A percentile compares a stretch with the other conserved stretches of the same genome.
Evolutionary conservation across 352 stramenopile genomes (phyloP).

Genomic region (Pythium dissimile): DNA sequence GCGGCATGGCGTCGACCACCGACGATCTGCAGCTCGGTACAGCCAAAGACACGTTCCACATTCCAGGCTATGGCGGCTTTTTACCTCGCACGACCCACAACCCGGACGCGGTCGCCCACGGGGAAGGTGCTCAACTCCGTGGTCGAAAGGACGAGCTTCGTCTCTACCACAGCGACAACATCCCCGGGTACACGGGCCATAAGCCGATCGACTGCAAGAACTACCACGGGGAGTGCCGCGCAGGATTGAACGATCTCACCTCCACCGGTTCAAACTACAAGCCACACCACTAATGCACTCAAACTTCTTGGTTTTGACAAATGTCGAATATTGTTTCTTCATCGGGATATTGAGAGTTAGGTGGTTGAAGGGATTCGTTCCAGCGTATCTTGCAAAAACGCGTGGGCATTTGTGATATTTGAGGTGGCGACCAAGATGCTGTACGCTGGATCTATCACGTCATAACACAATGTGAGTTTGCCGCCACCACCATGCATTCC

Average conservation of each 20-base stretch:
- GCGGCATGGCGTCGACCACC: conserved; percentile 79
- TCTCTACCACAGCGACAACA: conserved; percentile 80
- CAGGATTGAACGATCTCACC: conserved; percentile 51
- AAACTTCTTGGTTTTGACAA: not conserved
- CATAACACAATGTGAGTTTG: not conserved
- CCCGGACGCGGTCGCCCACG: conserved; percentile 49
- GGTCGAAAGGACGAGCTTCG: conserved; percentile 42
- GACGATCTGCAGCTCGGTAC: conserved; percentile 68
- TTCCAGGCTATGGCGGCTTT: conserved; percentile 77
- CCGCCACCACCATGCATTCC: no score
- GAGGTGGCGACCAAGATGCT: conserved; percentile 61
- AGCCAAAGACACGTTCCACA: conserved; percentile 71
- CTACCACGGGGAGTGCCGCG: conserved; percentile 66
- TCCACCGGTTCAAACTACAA: conserved; percentile 64
- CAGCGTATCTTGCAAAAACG: conserved; percentile 48
- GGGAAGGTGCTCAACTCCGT: conserved; percentile 37
- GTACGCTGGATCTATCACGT: conserved; percentile 39
- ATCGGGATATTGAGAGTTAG: not conserved
- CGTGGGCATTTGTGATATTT: conserved; percentile 51
- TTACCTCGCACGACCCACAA: conserved; percentile 59
- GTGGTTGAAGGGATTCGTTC: conserved; percentile 40
- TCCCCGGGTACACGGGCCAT: conserved; percentile 81
- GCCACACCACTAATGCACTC: conserved; percentile 44
- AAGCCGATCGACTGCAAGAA: conserved; percentile 76
- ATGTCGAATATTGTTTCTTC: not conserved